Base-by-base conservation (phyloP, 2,329 filamentous ascomycete species). In the Trichoderma aggressivum region DNA sequence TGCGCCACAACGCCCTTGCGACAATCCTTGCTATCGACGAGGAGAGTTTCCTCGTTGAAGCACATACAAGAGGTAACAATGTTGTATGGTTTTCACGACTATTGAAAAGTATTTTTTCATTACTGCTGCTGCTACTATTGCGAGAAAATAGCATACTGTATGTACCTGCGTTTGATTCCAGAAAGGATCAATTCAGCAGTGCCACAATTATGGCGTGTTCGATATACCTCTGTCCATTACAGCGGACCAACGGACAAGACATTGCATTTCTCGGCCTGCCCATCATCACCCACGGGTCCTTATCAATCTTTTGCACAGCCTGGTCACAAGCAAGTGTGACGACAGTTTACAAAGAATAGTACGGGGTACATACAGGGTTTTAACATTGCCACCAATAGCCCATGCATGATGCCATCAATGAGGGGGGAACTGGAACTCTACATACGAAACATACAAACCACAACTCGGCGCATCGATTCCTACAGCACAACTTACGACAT, bases 251-350 rank as follows among this genome's bases (percentile, higher is more conserved):
- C 58, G 53, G 24, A 36, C 71, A 43, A 74, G 72, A 74, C 74
- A 75, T 74, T 74, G 55, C 72, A 71, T 73, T 70, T 67, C 71
- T 70, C 50, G 36, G 32, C 21, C 34, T 47, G 26, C 71, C 74
- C 76, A 75, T 75, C 43, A 53, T 24, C 50, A 32, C 43, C 28
- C 36, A 32, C 63, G 53, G 21, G 5, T 7, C 7, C 62, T 16
- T 39, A 5, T 30, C 65, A 36, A 32, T 30, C 26, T 16, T 24
- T 3, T 36, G 32, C 55, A 16, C 55, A 61, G 24, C 56, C 32
- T 56, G 3, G 21, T 26, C 47, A 24, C 24, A 8, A 56, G 47
- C n/a, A 53, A 5, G 47, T 53, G 2, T 53, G 21, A 53, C 47
- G 47, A 14, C 11, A 24, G 47, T 24, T 53, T 14, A 53, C 47